Base-by-base conservation (phyloP, 306 rosid species). In the Quercus bicolor region DNA sequence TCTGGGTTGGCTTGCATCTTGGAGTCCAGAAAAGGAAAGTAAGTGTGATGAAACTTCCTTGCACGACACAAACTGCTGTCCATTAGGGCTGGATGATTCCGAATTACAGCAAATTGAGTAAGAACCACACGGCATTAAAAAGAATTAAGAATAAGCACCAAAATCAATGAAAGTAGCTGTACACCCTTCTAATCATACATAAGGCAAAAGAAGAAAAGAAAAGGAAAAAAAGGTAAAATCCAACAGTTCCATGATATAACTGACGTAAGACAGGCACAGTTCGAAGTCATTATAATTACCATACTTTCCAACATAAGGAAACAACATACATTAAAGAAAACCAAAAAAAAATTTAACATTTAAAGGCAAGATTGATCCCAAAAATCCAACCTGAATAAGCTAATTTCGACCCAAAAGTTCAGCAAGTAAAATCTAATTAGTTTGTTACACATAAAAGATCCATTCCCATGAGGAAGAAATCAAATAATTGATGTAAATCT, bases 41-140 rank as follows among this genome's bases (percentile, higher is more conserved):
- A 90, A 79, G 89, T 84, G 77, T 21, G 92, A 82, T 77, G 88
- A 87, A 70, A 84, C 91, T 75, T 90, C 93, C 88, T 90, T 87
- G 91, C 77, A 90, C 0, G 96, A 87, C 78, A 80, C 86, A 86
- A 92, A 92, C 84, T 90, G 88, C 77, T 28, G 84, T 85, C 97
- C 97, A 82, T 84, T 78, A 87, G 97, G 96, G 85, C 97, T 92
- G 92, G 75, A 89, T 71, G 84, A 75, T 80, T 84, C 77, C 84
- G 77, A 75, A 85, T 83, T 74, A 83, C 79, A 76, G 37, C 81
- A 70, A 75, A 69, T 79, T 65, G 81, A 72, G 77, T 80, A 75
- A 85, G 88, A 84, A 80, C 65, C 78, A 77, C 29, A 64, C 70
- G 48, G 13, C 69, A 65, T 77, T 70, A 55, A 69, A 26, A 40